Conservation (phyloP, 2,329 filamentous ascomycete species). For the Phyllosticta citribraziliensis region DNA sequence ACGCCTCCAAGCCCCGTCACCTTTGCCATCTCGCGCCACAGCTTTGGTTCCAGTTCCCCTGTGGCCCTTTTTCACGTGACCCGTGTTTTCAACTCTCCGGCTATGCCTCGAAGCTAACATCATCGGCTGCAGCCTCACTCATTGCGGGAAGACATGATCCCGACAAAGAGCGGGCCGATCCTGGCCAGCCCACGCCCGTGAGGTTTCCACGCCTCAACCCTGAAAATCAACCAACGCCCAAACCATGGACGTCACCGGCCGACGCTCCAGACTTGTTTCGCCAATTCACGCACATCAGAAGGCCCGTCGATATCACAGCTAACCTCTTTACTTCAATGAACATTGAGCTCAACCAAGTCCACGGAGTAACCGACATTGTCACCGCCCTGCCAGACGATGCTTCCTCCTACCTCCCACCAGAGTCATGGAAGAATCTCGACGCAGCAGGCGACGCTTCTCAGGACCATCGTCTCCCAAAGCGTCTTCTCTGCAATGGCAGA, state of each 20-base stretch:
- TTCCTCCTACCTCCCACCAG: conserved; percentile 29
- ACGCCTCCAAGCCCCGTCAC: background rate
- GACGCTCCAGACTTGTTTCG: conserved; percentile 6
- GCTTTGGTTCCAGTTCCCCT: background rate
- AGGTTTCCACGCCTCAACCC: conserved; percentile 42
- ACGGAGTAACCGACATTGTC: conserved; percentile 31
- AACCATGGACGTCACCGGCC: conserved; percentile 24
- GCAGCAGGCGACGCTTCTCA: conserved; percentile 20
- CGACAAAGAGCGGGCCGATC: conserved; percentile 35
- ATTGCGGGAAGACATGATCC: conserved; percentile 30
- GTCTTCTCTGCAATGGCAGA: conserved; percentile 38
- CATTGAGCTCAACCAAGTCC: conserved; percentile 28
- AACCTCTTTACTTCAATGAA: conserved; percentile 34
- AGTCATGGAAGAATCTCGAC: conserved; percentile 21
- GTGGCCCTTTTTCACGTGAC: conserved; percentile 4
- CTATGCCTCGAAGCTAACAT: background rate
- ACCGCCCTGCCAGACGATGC: conserved; percentile 24
- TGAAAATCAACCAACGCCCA: conserved; percentile 20
- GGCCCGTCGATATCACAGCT: conserved; percentile 31
- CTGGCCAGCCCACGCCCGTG: conserved; percentile 39
- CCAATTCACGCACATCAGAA: conserved; percentile 34
- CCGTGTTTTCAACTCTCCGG: background rate
- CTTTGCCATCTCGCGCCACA: background rate
- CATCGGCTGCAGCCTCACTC: conserved; percentile 20
- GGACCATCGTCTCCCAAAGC: conserved; percentile 18